Base-by-base conservation (phyloP, 176 grass and related monocot genomes). In the Eleusine coracana region DNA sequence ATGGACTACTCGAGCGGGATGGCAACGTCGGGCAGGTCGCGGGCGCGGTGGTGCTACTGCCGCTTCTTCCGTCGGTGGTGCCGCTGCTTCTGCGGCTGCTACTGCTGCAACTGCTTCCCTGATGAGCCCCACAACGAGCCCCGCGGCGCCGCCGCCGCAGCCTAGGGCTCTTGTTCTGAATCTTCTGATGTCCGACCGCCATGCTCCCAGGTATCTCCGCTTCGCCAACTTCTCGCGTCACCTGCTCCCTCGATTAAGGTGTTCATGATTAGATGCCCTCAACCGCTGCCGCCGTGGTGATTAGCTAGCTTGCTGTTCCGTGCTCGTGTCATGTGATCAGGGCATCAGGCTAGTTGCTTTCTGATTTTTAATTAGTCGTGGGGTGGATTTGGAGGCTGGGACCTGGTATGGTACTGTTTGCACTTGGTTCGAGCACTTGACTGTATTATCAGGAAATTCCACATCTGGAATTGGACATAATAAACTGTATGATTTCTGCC, bases 81-180 rank as follows among this genome's bases (percentile, higher is more conserved):
- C 71, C 85, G 85, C 72, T 82, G 79, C 79, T 87, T 87, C 72
- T 87, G 85, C 71, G 67, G 85, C 71, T 82, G 85, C 79, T 82
- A 76, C 85, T 87, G 86, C 80, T 83, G 86, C 66, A 83, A 66
- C 66, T 71, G 44, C 73, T 82, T 41, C 67, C 80, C 86, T 37
- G 82, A 69, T 46, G 77, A 79, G 11, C 44, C 77, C 73, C 34
- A 54, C 41, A 73, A 56, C 44, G 73, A 71, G 12, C 64, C 28
- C 16, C 66, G 52, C 34, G 14, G 38, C 49, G 69, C 31, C 15
- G n/a, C 67, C 56, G 23, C 71, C 56, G 16, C 79, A 5, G 14
- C 64, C 52, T 68, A 81, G 61, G 36, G 25, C 25, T 56, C 45
- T 60, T 2, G 34, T 67, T 28, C 3, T n/a, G n/a, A n/a, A n/a